Evolutionary conservation across 2,329 filamentous ascomycete species (phyloP), one percentile per base, ranked within the genome.

Genomic region (Furcasterigmium sp.): DNA sequence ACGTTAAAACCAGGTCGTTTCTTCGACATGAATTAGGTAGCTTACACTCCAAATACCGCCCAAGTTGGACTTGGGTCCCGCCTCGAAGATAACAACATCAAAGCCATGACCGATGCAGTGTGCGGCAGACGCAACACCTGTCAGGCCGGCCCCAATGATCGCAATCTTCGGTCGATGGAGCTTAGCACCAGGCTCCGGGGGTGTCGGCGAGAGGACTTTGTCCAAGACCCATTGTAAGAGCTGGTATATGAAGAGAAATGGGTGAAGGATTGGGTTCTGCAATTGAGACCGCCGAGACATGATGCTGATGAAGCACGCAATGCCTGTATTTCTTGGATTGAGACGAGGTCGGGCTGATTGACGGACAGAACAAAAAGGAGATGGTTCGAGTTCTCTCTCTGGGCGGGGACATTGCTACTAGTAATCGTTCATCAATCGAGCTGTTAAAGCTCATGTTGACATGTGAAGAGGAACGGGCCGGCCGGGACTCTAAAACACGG

Each of bases 61-160:
- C 0, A 94, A 61, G 19, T 78, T 72, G 14, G 85, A 74, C 49
- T 80, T 70, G 4, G 72, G 63, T 1, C 85, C 84, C 8, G 80
- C 78, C 58, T 94, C 88, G 51, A 94, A 94, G 30, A 94, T 78
- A 17, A 77, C 75, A 7, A 89, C 84, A 49, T 93, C 86, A 52
- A 91, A 91, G 36, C 87, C 87, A 77, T 93, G 86, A 2, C 88
- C 88, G 28, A 91, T 80, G 56, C 86, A 90, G 59, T 94, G 88
- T 2, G 86, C 81, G 0, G 89, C 89, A 8, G 87, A 80, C 2
- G 87, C 87, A 3, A 93, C 81, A 4, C 88, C 77, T 0, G 77
- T 93, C 43, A 94, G 71, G 2, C 84, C 84, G 21, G 83, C 80
- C 3, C 84, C 84, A 50, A 88, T 81, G 25, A 87, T 69, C 3